Evolutionary conservation across 2,329 filamentous ascomycete species (phyloP), one percentile per base, ranked within the genome.

Genomic region (Trichoderma aggressivum): DNA sequence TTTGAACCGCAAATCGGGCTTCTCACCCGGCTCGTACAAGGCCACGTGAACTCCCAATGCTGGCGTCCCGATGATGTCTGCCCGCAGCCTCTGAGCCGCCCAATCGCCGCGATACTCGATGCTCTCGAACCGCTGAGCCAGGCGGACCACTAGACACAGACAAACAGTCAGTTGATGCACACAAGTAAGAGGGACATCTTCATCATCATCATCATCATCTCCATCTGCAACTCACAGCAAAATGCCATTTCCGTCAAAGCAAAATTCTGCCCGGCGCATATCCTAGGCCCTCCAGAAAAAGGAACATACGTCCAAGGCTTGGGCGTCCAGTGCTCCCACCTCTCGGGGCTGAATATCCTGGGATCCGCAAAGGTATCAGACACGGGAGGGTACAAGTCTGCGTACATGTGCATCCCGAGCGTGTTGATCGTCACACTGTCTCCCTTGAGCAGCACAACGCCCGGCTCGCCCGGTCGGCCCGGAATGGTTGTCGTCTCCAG

Each of bases 241-340:
- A 81, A 89, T 0, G 83, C 84, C 85, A 88, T 88, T 78, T 89
- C 87, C 3, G 87, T 85, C 77, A 86, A 83, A 4, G 87, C 87
- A 78, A 89, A 89, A 72, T 88, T 87, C 78, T 89, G 87, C 1
- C 87, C 87, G 39, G 89, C 85, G 72, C 87, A 89, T 65, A 85
- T 86, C 12, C 85, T 77, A 2, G 85, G 85, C 0, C 85, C 86
- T 2, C 85, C 85, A 68, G 86, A 86, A 71, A 87, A 87, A 0
- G 86, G 86, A 58, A 86, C 83, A 70, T 85, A 88, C n/a, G 85
- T 82, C 84, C 86, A 87, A 1, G 85, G 82, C 75, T 81, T 84
- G 0, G 86, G 86, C 61, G 82, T 82, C 85, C 85, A 87, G 24
- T 77, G 77, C 24, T 83, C 83, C 86, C 85, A 87, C 10, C 86